Evolutionary conservation across 2,329 filamentous ascomycete species (phyloP), one percentile per base, ranked within the genome.

Genomic region (Fusarium anguioides): DNA sequence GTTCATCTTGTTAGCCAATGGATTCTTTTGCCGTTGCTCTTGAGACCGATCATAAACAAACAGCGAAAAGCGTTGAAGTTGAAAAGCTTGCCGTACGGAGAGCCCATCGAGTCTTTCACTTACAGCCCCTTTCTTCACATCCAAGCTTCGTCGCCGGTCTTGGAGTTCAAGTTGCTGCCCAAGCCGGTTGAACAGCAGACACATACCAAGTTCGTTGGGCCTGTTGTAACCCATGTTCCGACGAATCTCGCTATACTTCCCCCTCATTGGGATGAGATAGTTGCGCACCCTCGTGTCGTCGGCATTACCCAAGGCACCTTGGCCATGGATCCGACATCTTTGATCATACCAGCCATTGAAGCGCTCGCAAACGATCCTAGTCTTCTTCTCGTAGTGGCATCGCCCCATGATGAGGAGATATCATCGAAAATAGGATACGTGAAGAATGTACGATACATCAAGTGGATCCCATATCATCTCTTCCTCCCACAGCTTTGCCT

Each of bases 51-150:
- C 3, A 54, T 80, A 36, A 77, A 80, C 54, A 46, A 44, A 3
- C 75, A 80, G 33, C 68, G 79, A 23, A 68, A 61, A 10, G 39
- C 15, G 1, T 64, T 80, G 9, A 75, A 75, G 0, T 60, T 80
- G 15, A 18, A 33, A 0, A 55, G 64, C 4, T 68, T 80, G 5
- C 61, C 70, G 3, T 74, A 68, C n/a, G 74, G 75, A 6, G 72
- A 79, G 21, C 61, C 75, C 2, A 56, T 68, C 18, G 78, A 79
- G 49, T 63, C 67, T 18, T 80, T 75, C 56, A 73, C 62, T 8
- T 80, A 80, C 60, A 79, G 78, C 55, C 75, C 77, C 10, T 74
- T 75, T 55, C 68, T 81, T 53, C 79, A 81, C 58, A 77, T 81
- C 18, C 77, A 79, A 29, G 77, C 78, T 0, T 80, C 78, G 1